Conservation (phyloP, 176 grass and related monocot species). For the Avena eriantha region DNA sequence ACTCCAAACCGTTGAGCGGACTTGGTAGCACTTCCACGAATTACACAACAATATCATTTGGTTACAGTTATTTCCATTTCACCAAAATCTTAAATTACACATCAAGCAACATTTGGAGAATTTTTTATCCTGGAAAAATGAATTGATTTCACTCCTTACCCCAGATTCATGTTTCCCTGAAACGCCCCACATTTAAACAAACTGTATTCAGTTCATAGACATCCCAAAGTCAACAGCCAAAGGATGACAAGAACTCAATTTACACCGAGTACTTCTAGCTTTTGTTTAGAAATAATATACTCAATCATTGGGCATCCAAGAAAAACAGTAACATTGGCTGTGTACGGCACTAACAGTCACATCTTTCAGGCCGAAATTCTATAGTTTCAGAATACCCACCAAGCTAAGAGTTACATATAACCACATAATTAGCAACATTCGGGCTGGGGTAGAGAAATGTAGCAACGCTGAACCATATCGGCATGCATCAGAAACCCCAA, state of each 20-base stretch:
- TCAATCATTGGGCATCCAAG: background rate
- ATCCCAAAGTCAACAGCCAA: background rate
- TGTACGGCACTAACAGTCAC: background rate
- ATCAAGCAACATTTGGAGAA: background rate
- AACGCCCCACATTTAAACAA: background rate
- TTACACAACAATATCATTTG: background rate
- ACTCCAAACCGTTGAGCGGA: background rate
- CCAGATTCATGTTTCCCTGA: background rate
- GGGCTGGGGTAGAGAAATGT: background rate
- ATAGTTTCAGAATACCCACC: constrained; percentile 1
- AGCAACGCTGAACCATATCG: constrained; percentile 33
- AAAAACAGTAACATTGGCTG: constrained; percentile 1
- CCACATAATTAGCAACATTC: background rate
- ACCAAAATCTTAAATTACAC: background rate
- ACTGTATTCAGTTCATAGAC: background rate
- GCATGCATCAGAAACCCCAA: background rate
- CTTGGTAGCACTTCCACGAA: constrained; percentile 5
- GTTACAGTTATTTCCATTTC: background rate
- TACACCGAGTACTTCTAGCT: background rate
- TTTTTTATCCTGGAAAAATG: background rate
- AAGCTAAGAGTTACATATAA: background rate
- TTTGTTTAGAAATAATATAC: constrained; percentile 1
- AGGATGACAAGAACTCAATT: background rate
- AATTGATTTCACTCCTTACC: background rate
- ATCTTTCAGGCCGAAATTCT: background rate